Conservation (phyloP, 805 yeast species). For the Candida odintsovae region DNA sequence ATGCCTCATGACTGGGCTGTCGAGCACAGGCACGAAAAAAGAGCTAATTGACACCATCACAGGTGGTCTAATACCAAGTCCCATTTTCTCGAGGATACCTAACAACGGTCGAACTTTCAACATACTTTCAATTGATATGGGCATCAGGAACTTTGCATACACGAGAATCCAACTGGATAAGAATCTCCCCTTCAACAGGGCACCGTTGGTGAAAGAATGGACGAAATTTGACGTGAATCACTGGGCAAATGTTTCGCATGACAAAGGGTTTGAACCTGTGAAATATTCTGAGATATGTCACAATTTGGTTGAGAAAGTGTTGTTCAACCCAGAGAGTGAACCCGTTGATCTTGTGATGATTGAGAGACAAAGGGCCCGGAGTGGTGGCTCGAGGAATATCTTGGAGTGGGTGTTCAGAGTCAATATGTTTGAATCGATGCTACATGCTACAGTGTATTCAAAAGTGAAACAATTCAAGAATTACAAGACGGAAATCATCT, state of each 20-base stretch:
- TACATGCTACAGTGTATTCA: slow-evolving; percentile 26
- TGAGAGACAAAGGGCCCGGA: slow-evolving; percentile 53
- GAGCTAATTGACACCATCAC: slow-evolving; percentile 4
- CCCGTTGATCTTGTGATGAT: slow-evolving; percentile 39
- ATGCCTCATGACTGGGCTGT: slow-evolving; percentile 13
- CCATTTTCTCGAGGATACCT: slow-evolving; percentile 12
- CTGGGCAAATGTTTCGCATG: slow-evolving; percentile 9
- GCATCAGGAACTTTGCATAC: slow-evolving; percentile 31
- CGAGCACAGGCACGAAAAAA: slow-evolving; percentile 13
- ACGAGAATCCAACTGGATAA: slow-evolving; percentile 22
- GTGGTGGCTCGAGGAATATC: slow-evolving; percentile 39
- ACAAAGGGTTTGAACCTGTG: slow-evolving; percentile 18
- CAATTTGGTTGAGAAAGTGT: slow-evolving; percentile 22
- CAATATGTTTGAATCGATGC: slow-evolving; percentile 49
- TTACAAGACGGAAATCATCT: slow-evolving; percentile 11
- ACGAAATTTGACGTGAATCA: slow-evolving; percentile 26
- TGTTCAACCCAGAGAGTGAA: slow-evolving; percentile 14
- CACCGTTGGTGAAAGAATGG: slow-evolving; percentile 29
- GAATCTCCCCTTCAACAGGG: slow-evolving; percentile 14
- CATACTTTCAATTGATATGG: slow-evolving; percentile 32
- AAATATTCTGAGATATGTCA: slow-evolving; percentile 20
- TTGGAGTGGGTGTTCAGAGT: slow-evolving; percentile 47
- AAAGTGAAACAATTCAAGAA: slow-evolving; percentile 1
- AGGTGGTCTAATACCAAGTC: slow-evolving; percentile 1
- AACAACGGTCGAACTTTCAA: slow-evolving; percentile 16